Base-by-base conservation (phyloP, 352 stramenopile genomes). In the Blastocystis sp. region DNA sequence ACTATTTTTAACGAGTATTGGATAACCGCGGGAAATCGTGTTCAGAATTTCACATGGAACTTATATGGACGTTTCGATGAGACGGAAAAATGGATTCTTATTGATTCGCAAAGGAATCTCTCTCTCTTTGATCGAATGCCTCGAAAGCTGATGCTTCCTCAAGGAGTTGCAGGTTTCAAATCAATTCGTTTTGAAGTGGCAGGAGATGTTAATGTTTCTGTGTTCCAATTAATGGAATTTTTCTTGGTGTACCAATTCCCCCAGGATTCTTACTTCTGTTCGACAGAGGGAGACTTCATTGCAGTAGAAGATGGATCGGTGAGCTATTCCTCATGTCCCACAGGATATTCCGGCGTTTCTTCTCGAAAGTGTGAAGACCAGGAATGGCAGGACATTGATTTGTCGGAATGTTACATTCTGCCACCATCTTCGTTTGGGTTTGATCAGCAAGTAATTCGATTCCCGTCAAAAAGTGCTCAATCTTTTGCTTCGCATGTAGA, bases 1-100 rank as follows among this genome's bases (percentile, higher is more conserved):
- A 73, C 24, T 26, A n/a, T 41, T 9, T 81, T 81, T 26, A 81
- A 81, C 55, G 47, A 20, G 20, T 81, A 81, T 41, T 39, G 37
- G 43, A 75, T 75, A 24, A 20, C 45, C 45, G 64, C 20, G n/a
- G 64, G 24, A 8, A 75, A 75, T 16, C 18, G 20, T 41, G 30
- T 75, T 6, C 37, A 53, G 64, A 75, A 75, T 41, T 47, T 53
- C 24, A 75, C 64, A 4, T 75, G 64, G 64, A 53, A 20, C 45
- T 37, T 75, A 6, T 41, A 7, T 24, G 64, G 64, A 26, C 64
- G 64, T 53, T 75, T 75, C 64, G 7, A 20, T 41, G 64, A 37
- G 4, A 37, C 37, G 24, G 34, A 75, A 8, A 37, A 75, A 8
- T 75, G 64, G 64, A 75, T 75, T 41, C 20, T n/a, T 7, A 39